These are phyloP conservation scores for Hemileccinum rubropunctum DNA, from an alignment of 768 basidiomycete genomes.

Conservation along the genomic window DNA sequence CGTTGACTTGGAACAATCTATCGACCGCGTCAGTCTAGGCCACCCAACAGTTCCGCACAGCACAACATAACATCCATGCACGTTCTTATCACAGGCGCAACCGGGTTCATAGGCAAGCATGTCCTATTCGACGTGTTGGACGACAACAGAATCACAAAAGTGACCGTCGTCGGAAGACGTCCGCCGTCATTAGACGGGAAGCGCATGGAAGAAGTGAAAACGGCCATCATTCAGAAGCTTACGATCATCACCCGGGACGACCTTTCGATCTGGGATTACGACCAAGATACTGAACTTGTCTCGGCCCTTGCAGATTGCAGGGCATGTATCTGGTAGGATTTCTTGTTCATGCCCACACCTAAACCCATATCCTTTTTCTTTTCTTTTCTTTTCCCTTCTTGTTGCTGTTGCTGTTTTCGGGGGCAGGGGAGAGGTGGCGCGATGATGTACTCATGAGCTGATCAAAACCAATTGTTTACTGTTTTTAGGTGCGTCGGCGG, in stretches of 20 bases:
- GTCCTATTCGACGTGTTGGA: constrained; percentile 15
- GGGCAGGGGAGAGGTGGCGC: background rate
- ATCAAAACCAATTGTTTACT: background rate
- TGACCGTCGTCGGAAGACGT: constrained; percentile 22
- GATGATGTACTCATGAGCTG: background rate
- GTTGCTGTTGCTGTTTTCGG: background rate
- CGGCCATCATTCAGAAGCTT: constrained; percentile 20
- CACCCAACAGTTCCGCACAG: too few relatives aligned
- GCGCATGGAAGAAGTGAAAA: constrained; percentile 11
- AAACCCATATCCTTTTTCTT: background rate
- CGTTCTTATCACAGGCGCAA: constrained; percentile 25
- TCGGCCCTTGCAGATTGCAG: constrained; percentile 20
- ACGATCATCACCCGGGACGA: constrained; percentile 22
- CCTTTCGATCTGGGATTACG: constrained; percentile 26
- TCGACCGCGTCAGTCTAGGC: too few relatives aligned
- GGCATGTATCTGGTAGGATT: constrained; percentile 24
- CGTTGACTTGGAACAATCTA: too few relatives aligned
- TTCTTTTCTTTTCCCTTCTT: background rate
- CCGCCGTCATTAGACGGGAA: constrained; percentile 23
- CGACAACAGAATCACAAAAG: constrained; percentile 23
- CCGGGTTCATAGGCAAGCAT: constrained; percentile 24
- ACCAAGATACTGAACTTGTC: constrained; percentile 23
- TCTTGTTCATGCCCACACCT: background rate
- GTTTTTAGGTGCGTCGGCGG: constrained; percentile 25
- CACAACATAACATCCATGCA: constrained; percentile 13